Conservation (phyloP, 192 early-diverging fungal species). For the Jimgerdemannia lactiflua region DNA sequence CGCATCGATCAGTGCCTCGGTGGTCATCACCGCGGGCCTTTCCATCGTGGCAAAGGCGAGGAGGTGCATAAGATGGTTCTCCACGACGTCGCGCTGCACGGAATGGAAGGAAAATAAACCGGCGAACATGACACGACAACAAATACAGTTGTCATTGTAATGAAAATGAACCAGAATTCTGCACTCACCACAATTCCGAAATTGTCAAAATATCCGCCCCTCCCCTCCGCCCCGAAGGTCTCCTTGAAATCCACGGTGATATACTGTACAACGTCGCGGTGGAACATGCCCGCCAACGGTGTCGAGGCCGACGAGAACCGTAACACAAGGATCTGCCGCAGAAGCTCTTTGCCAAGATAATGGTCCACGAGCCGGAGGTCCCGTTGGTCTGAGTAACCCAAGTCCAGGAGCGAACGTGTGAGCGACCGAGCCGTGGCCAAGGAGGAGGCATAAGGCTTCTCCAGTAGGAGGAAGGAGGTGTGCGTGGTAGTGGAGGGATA, state of each 20-base stretch:
- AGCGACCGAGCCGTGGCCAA: slow-evolving; percentile 69
- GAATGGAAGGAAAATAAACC: no score
- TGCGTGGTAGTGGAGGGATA: slow-evolving; percentile 16
- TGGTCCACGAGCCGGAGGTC: slow-evolving; percentile 63
- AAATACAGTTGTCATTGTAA: no score
- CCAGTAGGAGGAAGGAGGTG: slow-evolving; percentile 61
- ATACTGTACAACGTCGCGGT: slow-evolving; percentile 78
- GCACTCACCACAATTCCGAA: slow-evolving; percentile 81
- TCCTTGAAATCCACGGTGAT: slow-evolving; percentile 98
- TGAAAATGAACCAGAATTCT: no score
- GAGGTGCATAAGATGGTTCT: slow-evolving; percentile 88
- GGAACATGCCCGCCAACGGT: slow-evolving; percentile 87
- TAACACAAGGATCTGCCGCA: slow-evolving; percentile 90
- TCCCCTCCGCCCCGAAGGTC: slow-evolving; percentile 92
- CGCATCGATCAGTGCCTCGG: slow-evolving; percentile 90
- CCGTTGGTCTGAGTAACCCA: slow-evolving; percentile 82
- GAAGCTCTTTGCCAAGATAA: slow-evolving; percentile 97
- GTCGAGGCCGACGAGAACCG: slow-evolving; percentile 77
- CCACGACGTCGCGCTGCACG: slow-evolving; percentile 83
- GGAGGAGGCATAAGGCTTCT: slow-evolving; percentile 97
- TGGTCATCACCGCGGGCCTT: slow-evolving; percentile 75
- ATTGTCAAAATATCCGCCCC: slow-evolving; percentile 98
- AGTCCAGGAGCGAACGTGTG: slow-evolving; percentile 58
- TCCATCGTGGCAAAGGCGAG: slow-evolving; percentile 93
- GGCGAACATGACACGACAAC: no score